phyloP scores from a whole-genome alignment of 495 filamentous ascomycete species.

The Neurospora discreta region DNA sequence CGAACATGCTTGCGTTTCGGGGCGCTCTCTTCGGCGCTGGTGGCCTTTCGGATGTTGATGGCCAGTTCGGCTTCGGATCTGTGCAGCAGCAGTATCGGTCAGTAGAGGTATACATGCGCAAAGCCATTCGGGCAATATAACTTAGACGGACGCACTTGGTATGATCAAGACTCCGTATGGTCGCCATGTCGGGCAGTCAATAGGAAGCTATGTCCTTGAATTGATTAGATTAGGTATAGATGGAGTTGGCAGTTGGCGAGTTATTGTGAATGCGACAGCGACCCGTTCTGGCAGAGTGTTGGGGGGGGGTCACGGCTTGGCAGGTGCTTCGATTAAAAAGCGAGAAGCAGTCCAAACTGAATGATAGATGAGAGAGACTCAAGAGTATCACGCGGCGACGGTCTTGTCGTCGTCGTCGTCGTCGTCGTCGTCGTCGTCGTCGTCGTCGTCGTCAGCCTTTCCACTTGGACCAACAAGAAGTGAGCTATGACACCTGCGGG shows the following conservation, averaged over 20 bases:
- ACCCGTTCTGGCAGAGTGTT: not conserved
- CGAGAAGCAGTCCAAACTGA: not conserved
- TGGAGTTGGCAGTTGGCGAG: not conserved
- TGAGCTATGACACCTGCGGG: not conserved
- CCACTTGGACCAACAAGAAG: conserved; percentile 2
- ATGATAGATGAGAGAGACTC: not conserved
- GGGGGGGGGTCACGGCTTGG: not conserved
- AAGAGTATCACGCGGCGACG: not conserved
- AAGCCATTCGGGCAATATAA: not conserved
- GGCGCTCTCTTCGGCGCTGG: conserved; percentile 87
- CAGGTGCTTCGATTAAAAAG: not conserved
- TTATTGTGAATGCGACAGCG: not conserved
- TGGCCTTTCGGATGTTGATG: conserved; percentile 95
- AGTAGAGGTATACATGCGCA: conserved; percentile 5
- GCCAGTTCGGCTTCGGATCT: conserved; percentile 89
- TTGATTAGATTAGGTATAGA: not conserved
- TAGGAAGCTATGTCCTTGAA: not conserved
- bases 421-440: too few species aligned
- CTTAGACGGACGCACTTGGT: conserved; percentile 25
- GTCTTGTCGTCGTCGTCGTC: not conserved
- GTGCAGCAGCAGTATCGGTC: conserved; percentile 13
- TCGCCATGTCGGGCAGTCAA: conserved; percentile 28
- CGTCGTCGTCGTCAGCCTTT: conserved; percentile 14
- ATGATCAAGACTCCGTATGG: conserved; percentile 37
- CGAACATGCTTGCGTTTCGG: conserved; percentile 99